phyloP scores from a whole-genome alignment of 345 rosid species.

The Hibiscus trionum region DNA sequence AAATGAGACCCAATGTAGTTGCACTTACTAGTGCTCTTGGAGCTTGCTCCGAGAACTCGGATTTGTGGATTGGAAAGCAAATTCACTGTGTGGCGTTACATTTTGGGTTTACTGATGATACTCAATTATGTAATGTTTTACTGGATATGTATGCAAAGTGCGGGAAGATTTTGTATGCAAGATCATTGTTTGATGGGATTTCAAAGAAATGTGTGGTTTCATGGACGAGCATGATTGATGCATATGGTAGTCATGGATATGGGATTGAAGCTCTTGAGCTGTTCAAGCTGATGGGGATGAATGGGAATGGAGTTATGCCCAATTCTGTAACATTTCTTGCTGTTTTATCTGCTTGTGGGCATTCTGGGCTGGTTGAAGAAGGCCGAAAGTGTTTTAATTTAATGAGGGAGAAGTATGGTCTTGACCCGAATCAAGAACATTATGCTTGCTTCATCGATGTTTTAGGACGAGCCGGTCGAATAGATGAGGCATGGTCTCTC shows the following conservation, averaged over 20 bases:
- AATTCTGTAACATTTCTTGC: slow-evolving; percentile 74
- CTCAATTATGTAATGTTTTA: slow-evolving; percentile 64
- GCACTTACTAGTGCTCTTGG: slow-evolving; percentile 57
- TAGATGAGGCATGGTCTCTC: slow-evolving; percentile 52
- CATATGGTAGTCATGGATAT: slow-evolving; percentile 54
- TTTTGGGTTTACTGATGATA: slow-evolving; percentile 39
- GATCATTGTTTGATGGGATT: slow-evolving; percentile 38
- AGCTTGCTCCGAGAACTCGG: slow-evolving; percentile 65
- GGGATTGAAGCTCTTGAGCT: slow-evolving; percentile 54
- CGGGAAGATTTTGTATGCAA: slow-evolving; percentile 39
- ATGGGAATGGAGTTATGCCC: slow-evolving; percentile 30
- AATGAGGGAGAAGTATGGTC: slow-evolving; percentile 39
- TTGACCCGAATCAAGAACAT: slow-evolving; percentile 47
- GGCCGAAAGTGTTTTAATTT: slow-evolving; percentile 39
- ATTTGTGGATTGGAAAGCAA: slow-evolving; percentile 62
- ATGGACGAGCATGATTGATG: slow-evolving; percentile 80
- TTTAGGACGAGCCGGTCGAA: slow-evolving; percentile 55
- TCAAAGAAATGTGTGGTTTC: slow-evolving; percentile 46
- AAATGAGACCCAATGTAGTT: slow-evolving; percentile 45
- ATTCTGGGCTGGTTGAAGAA: slow-evolving; percentile 62
- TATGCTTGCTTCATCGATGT: slow-evolving; percentile 57
- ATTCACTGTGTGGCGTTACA: slow-evolving; percentile 55
- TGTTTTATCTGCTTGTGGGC: slow-evolving; percentile 74
- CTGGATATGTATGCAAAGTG: slow-evolving; percentile 76
- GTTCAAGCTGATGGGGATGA: slow-evolving; percentile 46